A percentile compares a stretch with the other conserved stretches of the same genome.
Conservation (phyloP, 208 protist genomes). For the Vickermania ingenoplastis region DNA sequence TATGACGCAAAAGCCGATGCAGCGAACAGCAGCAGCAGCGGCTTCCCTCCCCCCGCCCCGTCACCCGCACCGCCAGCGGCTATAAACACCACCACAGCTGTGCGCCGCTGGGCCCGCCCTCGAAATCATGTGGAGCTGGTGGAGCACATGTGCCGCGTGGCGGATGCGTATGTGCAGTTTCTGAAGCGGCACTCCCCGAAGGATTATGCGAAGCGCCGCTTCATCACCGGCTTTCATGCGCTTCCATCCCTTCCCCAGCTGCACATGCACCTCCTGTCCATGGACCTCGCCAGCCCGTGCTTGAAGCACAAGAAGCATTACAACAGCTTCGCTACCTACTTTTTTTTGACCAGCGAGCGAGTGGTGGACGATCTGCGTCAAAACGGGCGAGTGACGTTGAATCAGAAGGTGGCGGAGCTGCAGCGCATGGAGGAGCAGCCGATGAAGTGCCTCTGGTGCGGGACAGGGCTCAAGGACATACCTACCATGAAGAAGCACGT, state of each 20-base stretch:
- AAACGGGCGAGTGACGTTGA: constrained; percentile 57
- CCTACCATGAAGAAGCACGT: constrained; percentile 57
- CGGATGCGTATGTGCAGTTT: constrained; percentile 43
- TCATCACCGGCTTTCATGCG: constrained; percentile 77
- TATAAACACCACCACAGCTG: not conserved
- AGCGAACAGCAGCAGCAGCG: not conserved
- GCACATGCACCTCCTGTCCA: constrained; percentile 77
- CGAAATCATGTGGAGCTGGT: constrained; percentile 39
- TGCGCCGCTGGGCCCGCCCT: not conserved
- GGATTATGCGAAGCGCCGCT: constrained; percentile 20
- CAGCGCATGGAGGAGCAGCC: constrained; percentile 56
- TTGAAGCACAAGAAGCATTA: constrained; percentile 85
- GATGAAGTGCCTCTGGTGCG: constrained; percentile 81
- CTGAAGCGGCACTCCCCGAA: constrained; percentile 11
- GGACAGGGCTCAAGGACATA: constrained; percentile 32
- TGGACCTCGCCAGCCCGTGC: constrained; percentile 71
- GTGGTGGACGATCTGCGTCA: constrained; percentile 52
- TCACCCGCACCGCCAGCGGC: not conserved
- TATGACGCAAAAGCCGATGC: no score
- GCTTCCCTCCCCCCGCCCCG: not conserved
- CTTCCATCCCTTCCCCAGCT: constrained; percentile 77
- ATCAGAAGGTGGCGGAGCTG: constrained; percentile 43
- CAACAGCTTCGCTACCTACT: constrained; percentile 85
- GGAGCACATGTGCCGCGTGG: constrained; percentile 42
- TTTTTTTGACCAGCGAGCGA: constrained; percentile 64